Percentiles rank a stretch among this genome's conserved stretches.
These are phyloP conservation scores for Fusarium sp. DNA, from an alignment of 2,329 filamentous ascomycete genomes.

Conservation along the genomic window DNA sequence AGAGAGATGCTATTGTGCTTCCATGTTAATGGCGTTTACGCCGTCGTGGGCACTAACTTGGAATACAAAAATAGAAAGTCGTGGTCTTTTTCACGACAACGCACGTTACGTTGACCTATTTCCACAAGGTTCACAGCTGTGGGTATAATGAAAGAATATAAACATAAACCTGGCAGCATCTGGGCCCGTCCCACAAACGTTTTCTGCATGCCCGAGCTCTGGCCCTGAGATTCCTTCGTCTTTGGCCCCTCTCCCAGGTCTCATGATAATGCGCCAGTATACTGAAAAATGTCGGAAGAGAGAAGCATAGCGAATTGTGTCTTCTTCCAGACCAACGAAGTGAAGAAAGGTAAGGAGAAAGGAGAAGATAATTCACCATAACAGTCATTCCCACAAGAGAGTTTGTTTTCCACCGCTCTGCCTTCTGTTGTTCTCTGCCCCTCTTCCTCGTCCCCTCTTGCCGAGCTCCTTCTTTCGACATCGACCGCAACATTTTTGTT, in stretches of 20 bases:
- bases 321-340: conserved; percentile 3
- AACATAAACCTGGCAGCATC: conserved; percentile 15
- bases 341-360: conserved; percentile 12
- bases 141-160: conserved; percentile 29
- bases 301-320: conserved; percentile 1
- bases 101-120: conserved; percentile 30
- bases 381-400: conserved; percentile 9
- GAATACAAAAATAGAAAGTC: not conserved
- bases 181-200: conserved; percentile 24
- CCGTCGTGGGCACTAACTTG: not conserved
- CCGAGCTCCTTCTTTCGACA: conserved; percentile 24
- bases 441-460: conserved; percentile 21
- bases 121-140: conserved; percentile 16
- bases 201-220: conserved; percentile 4
- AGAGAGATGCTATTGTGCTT: not conserved
- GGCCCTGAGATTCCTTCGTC: conserved; percentile 7
- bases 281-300: conserved; percentile 4
- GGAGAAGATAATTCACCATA: conserved; percentile 10
- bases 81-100: conserved; percentile 10
- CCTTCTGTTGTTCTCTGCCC: conserved; percentile 25
- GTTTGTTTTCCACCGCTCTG: conserved; percentile 8
- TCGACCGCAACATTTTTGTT: conserved; percentile 14
- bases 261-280: conserved; percentile 18
- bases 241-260: conserved; percentile 6
- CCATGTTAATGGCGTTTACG: not conserved